phyloP scores from a whole-genome alignment of 1,284 basidiomycete genomes.

The Limonomyces culmigenus region DNA sequence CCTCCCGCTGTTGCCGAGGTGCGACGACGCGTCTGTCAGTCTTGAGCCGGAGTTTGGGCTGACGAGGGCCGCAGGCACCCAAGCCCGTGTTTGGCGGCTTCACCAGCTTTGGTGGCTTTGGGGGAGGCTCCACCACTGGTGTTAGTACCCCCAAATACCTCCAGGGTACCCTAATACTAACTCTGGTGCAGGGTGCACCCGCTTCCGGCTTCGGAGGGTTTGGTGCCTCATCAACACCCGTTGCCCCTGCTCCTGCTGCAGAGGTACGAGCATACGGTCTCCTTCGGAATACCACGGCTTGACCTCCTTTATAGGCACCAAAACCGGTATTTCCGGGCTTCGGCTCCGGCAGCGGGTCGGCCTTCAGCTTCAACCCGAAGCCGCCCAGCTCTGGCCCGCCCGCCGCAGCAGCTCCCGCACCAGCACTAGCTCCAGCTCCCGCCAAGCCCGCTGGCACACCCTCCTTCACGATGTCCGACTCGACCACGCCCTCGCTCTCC shows the following conservation, averaged over 20 bases:
- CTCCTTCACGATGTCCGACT: conserved; percentile 5
- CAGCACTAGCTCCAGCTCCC: conserved; percentile 7
- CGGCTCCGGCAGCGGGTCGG: too few relatives aligned
- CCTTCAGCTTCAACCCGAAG: too few relatives aligned
- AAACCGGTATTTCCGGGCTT: not conserved
- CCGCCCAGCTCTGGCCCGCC: not conserved
- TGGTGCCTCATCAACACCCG: conserved; percentile 4
- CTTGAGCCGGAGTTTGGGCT: too few relatives aligned
- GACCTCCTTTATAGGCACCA: not conserved
- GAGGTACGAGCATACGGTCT: not conserved
- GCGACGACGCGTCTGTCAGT: too few relatives aligned
- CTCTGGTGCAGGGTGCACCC: not conserved
- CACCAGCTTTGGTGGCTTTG: not conserved
- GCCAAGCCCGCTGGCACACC: conserved; percentile 3
- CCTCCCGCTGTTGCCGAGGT: too few relatives aligned
- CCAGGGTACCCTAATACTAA: conserved; percentile 1
- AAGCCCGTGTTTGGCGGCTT: not conserved
- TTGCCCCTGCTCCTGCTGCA: conserved; percentile 3
- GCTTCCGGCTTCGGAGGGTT: not conserved
- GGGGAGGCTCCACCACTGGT: not conserved
- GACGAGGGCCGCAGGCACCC: conserved; percentile 1
- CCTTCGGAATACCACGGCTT: not conserved
- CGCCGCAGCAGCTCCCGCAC: not conserved
- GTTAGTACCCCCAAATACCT: conserved; percentile 3
- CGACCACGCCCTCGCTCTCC: conserved; percentile 3